Percentiles rank a stretch among this genome's conserved stretches.
Evolutionary conservation across 2,329 filamentous ascomycete genomes (phyloP).

Genomic region (Leptographium lundbergii): DNA sequence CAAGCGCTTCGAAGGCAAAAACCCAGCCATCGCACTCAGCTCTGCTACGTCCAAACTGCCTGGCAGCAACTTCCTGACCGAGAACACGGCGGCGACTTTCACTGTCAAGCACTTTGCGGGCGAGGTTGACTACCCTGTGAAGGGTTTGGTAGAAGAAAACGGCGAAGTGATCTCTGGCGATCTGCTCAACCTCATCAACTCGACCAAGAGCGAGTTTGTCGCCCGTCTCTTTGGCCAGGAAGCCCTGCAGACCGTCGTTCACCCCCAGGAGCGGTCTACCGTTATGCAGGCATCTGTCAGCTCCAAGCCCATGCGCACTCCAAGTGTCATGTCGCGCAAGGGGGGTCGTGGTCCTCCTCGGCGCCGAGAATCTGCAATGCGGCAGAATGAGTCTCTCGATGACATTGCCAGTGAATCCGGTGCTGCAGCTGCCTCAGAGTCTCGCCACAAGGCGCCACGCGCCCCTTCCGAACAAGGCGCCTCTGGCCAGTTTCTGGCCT

Average conservation of each 20-base stretch:
- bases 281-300: constrained; percentile 95
- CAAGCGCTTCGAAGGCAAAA: constrained; percentile 91
- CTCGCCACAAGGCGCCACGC: constrained; percentile 12
- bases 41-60: constrained; percentile 64
- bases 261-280: constrained; percentile 78
- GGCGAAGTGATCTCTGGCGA: constrained; percentile 93
- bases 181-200: constrained; percentile 84
- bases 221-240: constrained; percentile 91
- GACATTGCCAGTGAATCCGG: constrained; percentile 30
- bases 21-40: constrained; percentile 73
- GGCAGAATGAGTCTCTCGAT: constrained; percentile 29
- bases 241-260: constrained; percentile 80
- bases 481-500: constrained; percentile 80
- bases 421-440: constrained; percentile 21
- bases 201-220: constrained; percentile 80
- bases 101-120: constrained; percentile 92
- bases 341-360: constrained; percentile 17
- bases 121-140: constrained; percentile 86
- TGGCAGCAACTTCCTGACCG: constrained; percentile 80
- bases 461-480: constrained; percentile 60
- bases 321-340: constrained; percentile 81
- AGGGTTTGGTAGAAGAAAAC: constrained; percentile 85
- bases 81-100: constrained; percentile 69
- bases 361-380: constrained; percentile 20
- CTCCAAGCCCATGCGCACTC: constrained; percentile 84